phyloP scores from a whole-genome alignment of 2,329 filamentous ascomycete genomes.

The Sarocladiaceae sp. region DNA sequence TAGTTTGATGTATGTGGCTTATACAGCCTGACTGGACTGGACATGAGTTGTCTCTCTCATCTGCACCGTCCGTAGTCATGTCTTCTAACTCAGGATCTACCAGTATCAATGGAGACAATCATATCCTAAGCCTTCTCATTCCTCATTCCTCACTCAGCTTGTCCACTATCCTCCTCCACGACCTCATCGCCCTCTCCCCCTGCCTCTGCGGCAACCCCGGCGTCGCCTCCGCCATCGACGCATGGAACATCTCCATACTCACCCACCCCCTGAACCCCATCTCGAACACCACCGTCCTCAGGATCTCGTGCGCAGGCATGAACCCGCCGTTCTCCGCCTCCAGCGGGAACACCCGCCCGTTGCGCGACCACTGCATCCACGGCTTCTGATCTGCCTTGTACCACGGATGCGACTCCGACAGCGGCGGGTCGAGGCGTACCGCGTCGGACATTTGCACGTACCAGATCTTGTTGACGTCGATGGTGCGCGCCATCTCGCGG shows the following conservation, averaged over 20 bases:
- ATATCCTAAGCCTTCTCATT: too few relatives aligned
- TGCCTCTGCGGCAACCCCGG: neutral
- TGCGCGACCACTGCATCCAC: constrained; percentile 72
- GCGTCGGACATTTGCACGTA: constrained; percentile 72
- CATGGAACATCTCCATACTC: constrained; percentile 49
- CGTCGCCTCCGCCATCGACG: neutral
- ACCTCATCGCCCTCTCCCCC: neutral
- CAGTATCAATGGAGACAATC: too few relatives aligned
- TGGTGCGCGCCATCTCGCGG: constrained; percentile 39
- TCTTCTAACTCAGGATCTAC: too few relatives aligned
- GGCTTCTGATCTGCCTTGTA: constrained; percentile 27
- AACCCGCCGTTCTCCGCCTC: constrained; percentile 50
- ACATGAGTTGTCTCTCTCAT: too few relatives aligned
- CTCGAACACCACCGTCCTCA: neutral
- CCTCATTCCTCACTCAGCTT: neutral
- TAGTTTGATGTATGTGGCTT: too few relatives aligned
- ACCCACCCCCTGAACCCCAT: constrained; percentile 20
- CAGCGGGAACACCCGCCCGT: constrained; percentile 53
- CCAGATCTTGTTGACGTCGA: constrained; percentile 61
- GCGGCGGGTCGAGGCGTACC: constrained; percentile 50
- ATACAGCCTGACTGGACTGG: too few relatives aligned
- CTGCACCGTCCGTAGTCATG: too few relatives aligned
- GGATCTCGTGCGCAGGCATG: neutral
- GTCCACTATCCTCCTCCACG: neutral
- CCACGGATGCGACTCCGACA: constrained; percentile 35